Percentiles rank a stretch among this genome's conserved stretches.
These are phyloP conservation scores for Trametes maxima DNA, from an alignment of 768 basidiomycete genomes.

Conservation along the genomic window DNA sequence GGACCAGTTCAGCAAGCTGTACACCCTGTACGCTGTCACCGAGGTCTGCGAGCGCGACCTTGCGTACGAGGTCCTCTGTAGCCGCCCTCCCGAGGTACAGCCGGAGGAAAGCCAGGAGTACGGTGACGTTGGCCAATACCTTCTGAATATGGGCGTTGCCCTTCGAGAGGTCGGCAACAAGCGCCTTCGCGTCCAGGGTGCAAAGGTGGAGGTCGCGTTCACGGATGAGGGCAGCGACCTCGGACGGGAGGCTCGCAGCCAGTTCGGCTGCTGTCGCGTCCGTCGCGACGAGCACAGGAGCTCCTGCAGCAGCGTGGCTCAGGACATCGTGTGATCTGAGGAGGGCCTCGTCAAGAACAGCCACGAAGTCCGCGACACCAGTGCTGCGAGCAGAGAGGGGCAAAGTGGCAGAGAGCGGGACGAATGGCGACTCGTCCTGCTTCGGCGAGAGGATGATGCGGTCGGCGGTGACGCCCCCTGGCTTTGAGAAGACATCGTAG, in stretches of 20 bases:
- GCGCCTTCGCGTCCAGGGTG: constrained; percentile 56
- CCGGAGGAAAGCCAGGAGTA: constrained; percentile 81
- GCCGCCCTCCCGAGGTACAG: constrained; percentile 76
- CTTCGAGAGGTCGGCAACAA: constrained; percentile 48
- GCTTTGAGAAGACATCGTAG: constrained; percentile 74
- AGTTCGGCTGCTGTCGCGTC: constrained; percentile 80
- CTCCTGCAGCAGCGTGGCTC: constrained; percentile 62
- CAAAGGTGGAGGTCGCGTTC: constrained; percentile 60
- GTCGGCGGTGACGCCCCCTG: constrained; percentile 69
- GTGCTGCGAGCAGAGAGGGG: constrained; percentile 52
- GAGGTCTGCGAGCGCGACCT: constrained; percentile 50
- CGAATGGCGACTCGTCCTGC: constrained; percentile 35
- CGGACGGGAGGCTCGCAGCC: constrained; percentile 60
- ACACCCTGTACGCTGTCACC: constrained; percentile 51
- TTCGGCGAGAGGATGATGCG: constrained; percentile 67
- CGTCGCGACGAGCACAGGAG: constrained; percentile 73
- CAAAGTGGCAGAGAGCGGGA: constrained; percentile 59
- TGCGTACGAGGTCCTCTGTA: constrained; percentile 52
- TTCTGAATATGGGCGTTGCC: constrained; percentile 28
- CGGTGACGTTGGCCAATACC: constrained; percentile 56
- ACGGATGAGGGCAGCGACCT: constrained; percentile 48
- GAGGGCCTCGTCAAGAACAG: constrained; percentile 73
- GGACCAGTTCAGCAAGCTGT: constrained; percentile 53
- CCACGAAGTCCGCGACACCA: constrained; percentile 68
- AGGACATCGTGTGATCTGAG: constrained; percentile 79